Conservation (phyloP, 2,329 filamentous ascomycete species). For the Penicillium sp. region DNA sequence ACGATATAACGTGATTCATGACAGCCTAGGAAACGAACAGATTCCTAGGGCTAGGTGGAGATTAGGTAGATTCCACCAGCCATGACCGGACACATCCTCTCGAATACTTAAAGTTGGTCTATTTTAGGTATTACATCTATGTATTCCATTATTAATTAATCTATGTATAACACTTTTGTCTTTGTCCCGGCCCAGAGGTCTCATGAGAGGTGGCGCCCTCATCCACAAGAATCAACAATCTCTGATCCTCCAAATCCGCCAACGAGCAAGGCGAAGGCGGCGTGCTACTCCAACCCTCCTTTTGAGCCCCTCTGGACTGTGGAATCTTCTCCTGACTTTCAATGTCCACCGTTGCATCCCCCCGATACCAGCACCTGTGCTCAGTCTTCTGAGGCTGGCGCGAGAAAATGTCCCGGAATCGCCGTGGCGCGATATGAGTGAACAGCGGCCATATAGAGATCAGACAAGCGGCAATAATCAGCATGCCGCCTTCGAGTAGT, state of each 20-base stretch:
- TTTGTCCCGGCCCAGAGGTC: not conserved
- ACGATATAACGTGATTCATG: too few relatives aligned
- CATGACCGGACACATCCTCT: too few relatives aligned
- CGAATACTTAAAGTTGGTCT: not conserved
- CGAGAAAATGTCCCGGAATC: not conserved
- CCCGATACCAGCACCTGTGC: conserved; percentile 13
- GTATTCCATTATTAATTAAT: not conserved
- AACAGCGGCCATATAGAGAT: conserved; percentile 19
- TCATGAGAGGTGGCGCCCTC: not conserved
- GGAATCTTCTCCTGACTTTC: not conserved
- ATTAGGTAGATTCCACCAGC: too few relatives aligned
- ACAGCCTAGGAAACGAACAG: not conserved
- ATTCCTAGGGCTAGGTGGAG: not conserved
- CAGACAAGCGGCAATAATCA: conserved; percentile 19
- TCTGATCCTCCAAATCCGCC: conserved; percentile 19
- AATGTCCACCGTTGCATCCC: not conserved
- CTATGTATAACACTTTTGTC: conserved; percentile 3
- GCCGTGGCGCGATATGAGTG: conserved; percentile 8
- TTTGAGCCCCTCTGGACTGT: not conserved
- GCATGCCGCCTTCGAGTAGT: conserved; percentile 13
- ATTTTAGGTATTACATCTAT: too few relatives aligned
- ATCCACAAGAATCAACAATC: conserved; percentile 7
- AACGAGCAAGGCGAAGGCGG: conserved; percentile 11
- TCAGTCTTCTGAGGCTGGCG: not conserved
- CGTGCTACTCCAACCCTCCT: not conserved